Percentiles rank a stretch among this genome's conserved stretches.
Evolutionary conservation across 441 rosid genomes (phyloP).

Genomic region (Biscutella laevigata): DNA sequence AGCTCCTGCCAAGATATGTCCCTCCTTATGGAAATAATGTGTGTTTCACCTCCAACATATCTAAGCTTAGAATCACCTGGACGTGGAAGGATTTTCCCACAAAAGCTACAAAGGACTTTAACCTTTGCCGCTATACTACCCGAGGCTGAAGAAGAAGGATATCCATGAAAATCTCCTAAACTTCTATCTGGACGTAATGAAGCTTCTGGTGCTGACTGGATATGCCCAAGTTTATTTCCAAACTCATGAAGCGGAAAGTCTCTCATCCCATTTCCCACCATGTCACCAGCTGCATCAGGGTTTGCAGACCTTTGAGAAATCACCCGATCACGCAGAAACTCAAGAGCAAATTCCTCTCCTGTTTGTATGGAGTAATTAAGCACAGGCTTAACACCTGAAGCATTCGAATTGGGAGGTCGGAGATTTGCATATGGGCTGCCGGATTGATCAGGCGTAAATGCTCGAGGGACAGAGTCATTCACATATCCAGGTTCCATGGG

Average conservation of each 20-base stretch:
- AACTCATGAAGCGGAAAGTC: slow-evolving; percentile 32
- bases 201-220: slow-evolving; percentile 47
- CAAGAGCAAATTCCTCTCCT: slow-evolving; percentile 90
- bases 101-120: slow-evolving; percentile 81
- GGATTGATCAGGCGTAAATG: slow-evolving; percentile 34
- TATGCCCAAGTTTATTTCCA: slow-evolving; percentile 42
- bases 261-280: slow-evolving; percentile 25
- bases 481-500: slow-evolving; percentile 42
- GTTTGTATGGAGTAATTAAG: slow-evolving; percentile 77
- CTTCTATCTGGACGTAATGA: slow-evolving; percentile 36
- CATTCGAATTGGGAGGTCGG: slow-evolving; percentile 39
- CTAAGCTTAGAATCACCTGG: slow-evolving; percentile 81
- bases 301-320: slow-evolving; percentile 43
- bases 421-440: slow-evolving; percentile 29
- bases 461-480: slow-evolving; percentile 46
- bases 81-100: slow-evolving; percentile 75
- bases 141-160: slow-evolving; percentile 24
- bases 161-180: slow-evolving; percentile 26
- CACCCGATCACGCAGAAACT: slow-evolving; percentile 81
- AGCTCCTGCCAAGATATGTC: slow-evolving; percentile 66
- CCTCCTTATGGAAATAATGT: slow-evolving; percentile 47
- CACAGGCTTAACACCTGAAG: slow-evolving; percentile 57
- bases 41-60: slow-evolving; percentile 90
- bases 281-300: slow-evolving; percentile 39
- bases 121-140: slow-evolving; percentile 32